Conservation (phyloP, 2,329 filamentous ascomycete species). For the Aspergillus bombycis region DNA sequence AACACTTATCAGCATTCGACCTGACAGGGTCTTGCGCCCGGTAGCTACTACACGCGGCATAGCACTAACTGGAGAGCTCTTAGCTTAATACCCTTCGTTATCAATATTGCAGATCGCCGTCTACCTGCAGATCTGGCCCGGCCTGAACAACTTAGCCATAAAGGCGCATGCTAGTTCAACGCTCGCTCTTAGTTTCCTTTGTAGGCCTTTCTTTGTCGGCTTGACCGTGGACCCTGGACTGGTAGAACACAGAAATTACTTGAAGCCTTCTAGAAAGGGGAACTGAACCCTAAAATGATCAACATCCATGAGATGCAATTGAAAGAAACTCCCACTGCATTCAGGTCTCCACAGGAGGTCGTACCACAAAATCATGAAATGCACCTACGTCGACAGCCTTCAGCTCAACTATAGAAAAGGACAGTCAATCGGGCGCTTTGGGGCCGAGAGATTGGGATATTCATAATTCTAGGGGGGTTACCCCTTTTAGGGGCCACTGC, state of each 20-base stretch:
- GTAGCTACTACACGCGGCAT: neutral
- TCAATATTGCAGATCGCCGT: neutral
- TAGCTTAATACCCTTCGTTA: neutral
- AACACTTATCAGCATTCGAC: too few relatives aligned
- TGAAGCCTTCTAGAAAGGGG: neutral
- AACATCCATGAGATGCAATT: neutral
- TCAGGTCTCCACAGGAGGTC: neutral
- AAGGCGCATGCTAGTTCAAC: neutral
- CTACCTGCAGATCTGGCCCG: neutral
- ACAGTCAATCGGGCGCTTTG: neutral
- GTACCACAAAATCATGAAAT: neutral
- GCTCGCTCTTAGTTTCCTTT: neutral
- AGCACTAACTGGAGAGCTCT: neutral
- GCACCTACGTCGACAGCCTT: neutral
- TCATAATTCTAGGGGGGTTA: neutral
- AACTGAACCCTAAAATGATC: neutral
- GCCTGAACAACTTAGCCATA: neutral
- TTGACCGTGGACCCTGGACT: neutral
- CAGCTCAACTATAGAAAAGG: neutral
- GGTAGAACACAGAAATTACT: neutral
- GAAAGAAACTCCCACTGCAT: neutral
- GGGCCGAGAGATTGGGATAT: neutral
- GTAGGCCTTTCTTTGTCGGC: neutral
- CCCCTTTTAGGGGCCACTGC: neutral
- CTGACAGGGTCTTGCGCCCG: neutral